These are phyloP conservation scores for Heracleum sosnowskyi DNA, from an alignment of 129 eudicot species.

Conservation along the genomic window DNA sequence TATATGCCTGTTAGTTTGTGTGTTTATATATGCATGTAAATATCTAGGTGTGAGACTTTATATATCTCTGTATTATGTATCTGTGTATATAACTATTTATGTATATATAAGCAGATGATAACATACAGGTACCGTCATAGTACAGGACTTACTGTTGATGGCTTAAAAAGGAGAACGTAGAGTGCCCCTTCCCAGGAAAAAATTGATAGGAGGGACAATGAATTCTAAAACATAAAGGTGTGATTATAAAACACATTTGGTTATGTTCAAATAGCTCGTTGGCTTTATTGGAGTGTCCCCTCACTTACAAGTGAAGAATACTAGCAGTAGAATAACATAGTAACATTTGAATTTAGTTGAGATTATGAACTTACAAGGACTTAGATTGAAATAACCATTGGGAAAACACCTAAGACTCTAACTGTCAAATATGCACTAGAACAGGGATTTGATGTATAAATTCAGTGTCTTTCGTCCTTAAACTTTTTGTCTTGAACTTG, in stretches of 20 bases:
- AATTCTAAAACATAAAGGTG: neutral
- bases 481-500: neutral
- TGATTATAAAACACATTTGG: neutral
- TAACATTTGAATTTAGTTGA: neutral
- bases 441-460: neutral
- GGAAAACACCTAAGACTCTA: neutral
- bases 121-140: neutral
- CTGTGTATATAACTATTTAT: too few species aligned
- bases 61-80: too few species aligned
- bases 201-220: neutral
- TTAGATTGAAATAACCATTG: too few species aligned
- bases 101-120: too few species aligned
- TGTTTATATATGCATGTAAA: neutral
- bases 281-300: neutral
- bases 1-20: too few species aligned
- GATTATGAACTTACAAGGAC: neutral
- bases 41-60: neutral
- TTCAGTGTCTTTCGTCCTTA: neutral
- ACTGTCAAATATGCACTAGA: too few species aligned
- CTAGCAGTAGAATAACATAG: too few species aligned
- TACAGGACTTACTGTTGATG: neutral
- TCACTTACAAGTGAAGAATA: neutral
- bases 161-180: neutral
- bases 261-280: neutral
- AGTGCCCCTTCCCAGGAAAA: neutral